Conservation (phyloP, 148 eudicot species). For the Vaccinium vitisidaea region DNA sequence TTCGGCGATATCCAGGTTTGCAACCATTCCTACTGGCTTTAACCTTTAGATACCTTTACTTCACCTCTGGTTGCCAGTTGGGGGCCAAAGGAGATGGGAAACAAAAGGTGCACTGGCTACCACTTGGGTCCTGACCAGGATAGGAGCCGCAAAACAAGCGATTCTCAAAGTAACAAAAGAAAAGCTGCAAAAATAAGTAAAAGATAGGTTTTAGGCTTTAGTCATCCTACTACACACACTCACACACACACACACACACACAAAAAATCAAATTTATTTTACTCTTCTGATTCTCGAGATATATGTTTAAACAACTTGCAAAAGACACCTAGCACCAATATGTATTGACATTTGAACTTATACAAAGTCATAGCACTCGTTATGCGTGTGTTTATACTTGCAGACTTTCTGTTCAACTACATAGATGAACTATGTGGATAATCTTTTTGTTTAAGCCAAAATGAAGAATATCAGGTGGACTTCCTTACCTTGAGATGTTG, state of each 20-base stretch:
- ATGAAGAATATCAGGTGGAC: not conserved
- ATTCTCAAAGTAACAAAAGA: not conserved
- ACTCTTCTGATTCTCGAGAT: not conserved
- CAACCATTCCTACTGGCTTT: not conserved
- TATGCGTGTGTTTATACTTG: not conserved
- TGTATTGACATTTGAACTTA: not conserved
- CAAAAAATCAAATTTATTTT: not conserved
- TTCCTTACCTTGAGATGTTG: not conserved
- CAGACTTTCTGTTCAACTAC: not conserved
- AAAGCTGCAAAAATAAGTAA: not conserved
- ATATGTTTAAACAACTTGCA: not conserved
- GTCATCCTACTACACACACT: not conserved
- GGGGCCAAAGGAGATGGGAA: not conserved
- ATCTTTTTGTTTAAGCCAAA: not conserved
- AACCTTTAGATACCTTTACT: not conserved
- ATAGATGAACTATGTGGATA: not conserved
- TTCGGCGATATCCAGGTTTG: not conserved
- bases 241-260: too few relatives aligned
- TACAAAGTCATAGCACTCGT: not conserved
- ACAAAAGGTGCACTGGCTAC: not conserved
- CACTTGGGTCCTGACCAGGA: not conserved
- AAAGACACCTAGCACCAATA: not conserved
- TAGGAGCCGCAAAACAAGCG: not conserved
- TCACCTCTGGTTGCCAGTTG: not conserved
- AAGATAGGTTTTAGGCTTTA: not conserved